A percentile compares a stretch with the other conserved stretches of the same genome.
These are phyloP conservation scores for Phytophthora colocasiae DNA, from an alignment of 352 stramenopile species.

Conservation along the genomic window DNA sequence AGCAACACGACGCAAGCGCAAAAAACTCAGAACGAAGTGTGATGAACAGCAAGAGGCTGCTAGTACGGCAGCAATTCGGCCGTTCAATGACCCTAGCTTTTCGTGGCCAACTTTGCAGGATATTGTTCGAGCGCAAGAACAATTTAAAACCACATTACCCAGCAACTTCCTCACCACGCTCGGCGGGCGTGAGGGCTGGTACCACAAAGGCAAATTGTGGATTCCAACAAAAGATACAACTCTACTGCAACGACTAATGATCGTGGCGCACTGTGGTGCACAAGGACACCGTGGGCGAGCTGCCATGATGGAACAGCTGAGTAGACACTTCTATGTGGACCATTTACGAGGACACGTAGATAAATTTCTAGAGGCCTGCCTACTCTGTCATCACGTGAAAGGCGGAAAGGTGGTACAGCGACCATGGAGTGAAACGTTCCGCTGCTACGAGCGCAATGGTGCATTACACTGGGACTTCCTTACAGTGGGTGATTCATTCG, in stretches of 20 bases:
- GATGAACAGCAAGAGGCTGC: background rate
- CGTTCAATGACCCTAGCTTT: too few relatives aligned
- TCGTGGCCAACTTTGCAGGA: too few relatives aligned
- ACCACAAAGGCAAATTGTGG: too few relatives aligned
- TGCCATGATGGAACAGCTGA: background rate
- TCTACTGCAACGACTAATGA: too few relatives aligned
- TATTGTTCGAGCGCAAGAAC: too few relatives aligned
- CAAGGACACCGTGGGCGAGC: conserved; percentile 2
- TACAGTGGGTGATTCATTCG: conserved; percentile 27
- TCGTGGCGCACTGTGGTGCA: too few relatives aligned
- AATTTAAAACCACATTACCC: too few relatives aligned
- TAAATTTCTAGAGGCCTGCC: conserved; percentile 22
- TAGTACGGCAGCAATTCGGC: background rate
- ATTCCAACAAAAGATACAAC: too few relatives aligned
- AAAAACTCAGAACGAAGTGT: background rate
- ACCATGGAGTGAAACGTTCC: conserved; percentile 14
- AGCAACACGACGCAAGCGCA: background rate
- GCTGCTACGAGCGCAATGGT: background rate
- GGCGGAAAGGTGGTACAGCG: background rate
- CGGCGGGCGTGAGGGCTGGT: too few relatives aligned
- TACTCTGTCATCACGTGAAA: conserved; percentile 6
- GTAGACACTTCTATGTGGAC: background rate
- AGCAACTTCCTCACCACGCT: too few relatives aligned
- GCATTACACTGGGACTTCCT: too few relatives aligned
- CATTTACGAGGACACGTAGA: conserved; percentile 4